Conservation (phyloP, 169 alveolate genomes). For the Plasmodium gonderi region DNA sequence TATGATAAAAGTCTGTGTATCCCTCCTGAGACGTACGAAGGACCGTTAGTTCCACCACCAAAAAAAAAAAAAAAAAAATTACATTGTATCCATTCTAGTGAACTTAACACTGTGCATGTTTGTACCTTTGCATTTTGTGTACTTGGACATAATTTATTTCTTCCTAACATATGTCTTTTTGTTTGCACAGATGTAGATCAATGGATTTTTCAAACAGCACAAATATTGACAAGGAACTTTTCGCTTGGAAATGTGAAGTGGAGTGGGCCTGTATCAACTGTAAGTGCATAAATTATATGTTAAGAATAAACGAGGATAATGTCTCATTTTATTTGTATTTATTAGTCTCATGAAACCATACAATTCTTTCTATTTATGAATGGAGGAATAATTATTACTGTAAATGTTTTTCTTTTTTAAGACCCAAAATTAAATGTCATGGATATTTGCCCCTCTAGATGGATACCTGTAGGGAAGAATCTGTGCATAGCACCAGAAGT, state of each 20-base stretch:
- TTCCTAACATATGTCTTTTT: slow-evolving; percentile 4
- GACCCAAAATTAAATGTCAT: slow-evolving; percentile 59
- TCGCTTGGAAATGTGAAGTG: slow-evolving; percentile 71
- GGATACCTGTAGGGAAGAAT: slow-evolving; percentile 75
- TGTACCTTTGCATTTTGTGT: not conserved
- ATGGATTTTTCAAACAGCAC: slow-evolving; percentile 63
- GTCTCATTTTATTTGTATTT: not conserved
- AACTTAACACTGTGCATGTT: slow-evolving; percentile 36
- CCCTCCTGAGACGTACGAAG: slow-evolving; percentile 69
- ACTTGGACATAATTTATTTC: slow-evolving; percentile 10
- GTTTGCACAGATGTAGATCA: slow-evolving; percentile 75
- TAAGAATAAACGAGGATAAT: not conserved
- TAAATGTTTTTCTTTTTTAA: not conserved
- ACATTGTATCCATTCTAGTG: slow-evolving; percentile 14
- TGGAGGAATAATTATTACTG: not conserved
- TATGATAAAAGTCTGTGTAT: slow-evolving; percentile 60
- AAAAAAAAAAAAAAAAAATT: slow-evolving; percentile 8
- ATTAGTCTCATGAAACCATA: not conserved
- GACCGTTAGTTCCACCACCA: slow-evolving; percentile 35
- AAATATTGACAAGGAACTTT: slow-evolving; percentile 34
- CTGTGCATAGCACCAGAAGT: slow-evolving; percentile 84
- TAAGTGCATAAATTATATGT: slow-evolving; percentile 14
- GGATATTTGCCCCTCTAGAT: slow-evolving; percentile 79
- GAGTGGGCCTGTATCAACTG: slow-evolving; percentile 84
- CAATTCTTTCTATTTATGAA: slow-evolving; percentile 7